Evolutionary conservation across 2,329 filamentous ascomycete species (phyloP).

Genomic region (Phialemonium atrogriseum): DNA sequence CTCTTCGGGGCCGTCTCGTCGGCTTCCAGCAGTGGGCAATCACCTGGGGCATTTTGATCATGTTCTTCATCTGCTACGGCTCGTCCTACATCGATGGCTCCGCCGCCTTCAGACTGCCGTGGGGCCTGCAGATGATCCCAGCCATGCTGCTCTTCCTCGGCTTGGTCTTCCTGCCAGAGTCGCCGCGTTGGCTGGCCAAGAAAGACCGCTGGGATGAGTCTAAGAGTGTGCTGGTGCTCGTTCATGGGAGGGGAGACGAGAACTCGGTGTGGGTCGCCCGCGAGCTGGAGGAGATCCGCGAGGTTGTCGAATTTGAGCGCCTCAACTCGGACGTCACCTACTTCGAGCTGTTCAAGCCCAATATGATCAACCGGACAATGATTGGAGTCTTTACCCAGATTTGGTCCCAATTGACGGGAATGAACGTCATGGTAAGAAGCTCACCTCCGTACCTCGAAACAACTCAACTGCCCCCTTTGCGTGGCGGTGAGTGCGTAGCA

Average conservation of each 20-base stretch:
- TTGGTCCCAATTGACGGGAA: conserved; percentile 68
- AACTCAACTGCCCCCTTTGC: too few relatives aligned
- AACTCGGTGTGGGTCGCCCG: conserved; percentile 56
- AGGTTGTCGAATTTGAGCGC: conserved; percentile 66
- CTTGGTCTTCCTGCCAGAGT: conserved; percentile 36
- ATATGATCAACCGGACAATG: conserved; percentile 66
- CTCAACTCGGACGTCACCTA: conserved; percentile 62
- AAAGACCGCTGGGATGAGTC: conserved; percentile 37
- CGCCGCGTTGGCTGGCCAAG: conserved; percentile 42
- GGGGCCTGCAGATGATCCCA: conserved; percentile 38
- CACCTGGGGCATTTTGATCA: conserved; percentile 38
- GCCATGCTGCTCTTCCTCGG: conserved; percentile 32
- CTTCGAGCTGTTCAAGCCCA: conserved; percentile 61
- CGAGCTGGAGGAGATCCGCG: conserved; percentile 66
- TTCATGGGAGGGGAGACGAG: conserved; percentile 58
- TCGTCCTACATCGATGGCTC: conserved; percentile 31
- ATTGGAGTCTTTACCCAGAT: conserved; percentile 68
- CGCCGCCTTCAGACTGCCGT: conserved; percentile 41
- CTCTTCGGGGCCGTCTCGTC: conserved; percentile 33
- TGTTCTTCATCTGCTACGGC: conserved; percentile 41
- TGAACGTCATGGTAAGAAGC: conserved; percentile 61
- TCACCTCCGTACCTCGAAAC: conserved; percentile 1
- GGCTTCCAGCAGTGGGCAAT: conserved; percentile 37
- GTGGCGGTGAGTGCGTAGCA: too few relatives aligned
- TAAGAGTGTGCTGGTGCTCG: conserved; percentile 38